Conservation (phyloP, 2,329 filamentous ascomycete species). For the Fusarium paranaense region DNA sequence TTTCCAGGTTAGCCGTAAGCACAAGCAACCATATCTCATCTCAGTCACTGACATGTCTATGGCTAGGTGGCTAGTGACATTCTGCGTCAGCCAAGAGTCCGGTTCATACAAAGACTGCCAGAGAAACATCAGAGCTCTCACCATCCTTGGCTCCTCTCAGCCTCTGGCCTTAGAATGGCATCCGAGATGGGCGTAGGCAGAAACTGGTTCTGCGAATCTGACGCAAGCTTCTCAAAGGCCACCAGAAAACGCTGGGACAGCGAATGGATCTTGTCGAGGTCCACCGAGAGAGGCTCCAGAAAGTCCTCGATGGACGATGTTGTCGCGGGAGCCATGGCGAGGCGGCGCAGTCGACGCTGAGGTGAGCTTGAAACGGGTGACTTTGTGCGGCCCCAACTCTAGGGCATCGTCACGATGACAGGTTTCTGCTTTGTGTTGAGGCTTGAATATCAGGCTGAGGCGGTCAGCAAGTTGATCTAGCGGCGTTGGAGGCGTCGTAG, state of each 20-base stretch:
- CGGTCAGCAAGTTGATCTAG: slow-evolving; percentile 1
- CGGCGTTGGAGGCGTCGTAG: not conserved
- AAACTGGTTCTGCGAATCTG: slow-evolving; percentile 66
- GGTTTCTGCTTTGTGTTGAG: not conserved
- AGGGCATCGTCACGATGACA: slow-evolving; percentile 28
- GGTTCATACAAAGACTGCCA: not conserved
- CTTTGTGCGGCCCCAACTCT: not conserved
- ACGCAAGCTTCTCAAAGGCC: slow-evolving; percentile 63
- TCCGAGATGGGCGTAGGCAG: slow-evolving; percentile 72
- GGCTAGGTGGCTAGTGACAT: slow-evolving; percentile 63
- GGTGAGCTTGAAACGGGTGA: not conserved
- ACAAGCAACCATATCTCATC: not conserved
- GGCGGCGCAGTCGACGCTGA: not conserved
- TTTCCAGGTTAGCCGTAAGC: slow-evolving; percentile 50
- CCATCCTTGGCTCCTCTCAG: slow-evolving; percentile 58
- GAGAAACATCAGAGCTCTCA: slow-evolving; percentile 50
- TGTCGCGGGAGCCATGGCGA: slow-evolving; percentile 24
- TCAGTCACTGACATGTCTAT: slow-evolving; percentile 71
- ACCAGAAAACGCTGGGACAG: slow-evolving; percentile 61
- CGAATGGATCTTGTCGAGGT: slow-evolving; percentile 57
- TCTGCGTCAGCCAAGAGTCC: slow-evolving; percentile 20
- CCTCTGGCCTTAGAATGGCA: slow-evolving; percentile 64
- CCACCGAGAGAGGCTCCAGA: slow-evolving; percentile 62
- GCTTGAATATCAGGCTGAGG: slow-evolving; percentile 3
- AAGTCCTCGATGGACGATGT: slow-evolving; percentile 55